Base-by-base conservation (phyloP, 768 basidiomycete species). In the Psilocybe azurescens region DNA sequence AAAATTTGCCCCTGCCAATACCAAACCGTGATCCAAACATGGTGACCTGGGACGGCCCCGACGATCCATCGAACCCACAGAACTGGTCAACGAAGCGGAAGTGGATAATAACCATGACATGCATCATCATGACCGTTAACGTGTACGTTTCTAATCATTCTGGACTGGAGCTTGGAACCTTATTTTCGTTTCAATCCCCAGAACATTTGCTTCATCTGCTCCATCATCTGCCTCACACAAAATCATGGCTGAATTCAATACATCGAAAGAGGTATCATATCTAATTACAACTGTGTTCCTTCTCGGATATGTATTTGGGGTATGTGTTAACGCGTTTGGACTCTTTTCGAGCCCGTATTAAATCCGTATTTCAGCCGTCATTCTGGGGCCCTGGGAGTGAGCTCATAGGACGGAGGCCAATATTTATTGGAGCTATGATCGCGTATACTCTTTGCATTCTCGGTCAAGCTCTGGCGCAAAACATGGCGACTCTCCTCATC, bases 361-460 rank as follows among this genome's bases (percentile, higher is more conserved):
- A 53, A 56, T 24, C n/a, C 51, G 47, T n/a, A 60, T 50, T 28
- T 14, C 63, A 82, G 77, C 86, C 86, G 13, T 65, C 83, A 2
- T 74, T 86, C 46, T 89, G 84, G 85, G 87, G 87, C 0, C 86
- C 87, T 3, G 81, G 86, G 5, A 85, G 83, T 46, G 88, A 90
- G 69, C 77, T 88, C 6, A 71, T 81, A 36, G 89, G 87, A 9
- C 76, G 88, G 5, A 77, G 79, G 52, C 79, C 81, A 3, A 75
- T 87, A 32, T 84, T 88, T 67, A 56, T 82, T 24, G 49, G 82
- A n/a, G 75, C 87, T 0, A 85, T 88, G 79, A 53, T 72, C 8
- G 61, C 70, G 3, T 89, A 89, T 71, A 83, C 83, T 0, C 58
- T 89, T 5, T 81, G 86, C 59, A 81, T 81, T 63, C 74, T 90